A percentile compares a stretch with the other conserved stretches of the same genome.
Conservation (phyloP, 768 basidiomycete genomes). For the Porpolomopsis calyptriformis region DNA sequence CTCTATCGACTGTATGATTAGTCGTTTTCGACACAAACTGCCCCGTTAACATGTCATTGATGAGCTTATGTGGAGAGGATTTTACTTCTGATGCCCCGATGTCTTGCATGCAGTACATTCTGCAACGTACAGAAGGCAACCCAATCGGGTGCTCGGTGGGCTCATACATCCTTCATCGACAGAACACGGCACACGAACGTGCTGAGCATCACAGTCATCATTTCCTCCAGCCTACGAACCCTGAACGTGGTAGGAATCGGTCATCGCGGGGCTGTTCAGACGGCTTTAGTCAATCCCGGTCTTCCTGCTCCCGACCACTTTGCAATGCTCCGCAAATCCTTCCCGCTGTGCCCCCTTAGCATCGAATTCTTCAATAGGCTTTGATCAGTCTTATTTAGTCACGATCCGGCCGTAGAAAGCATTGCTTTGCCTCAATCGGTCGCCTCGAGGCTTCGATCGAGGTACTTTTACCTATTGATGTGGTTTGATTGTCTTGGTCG, state of each 20-base stretch:
- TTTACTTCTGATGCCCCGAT: slow-evolving; percentile 2
- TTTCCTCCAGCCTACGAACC: not conserved
- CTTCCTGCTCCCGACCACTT: not conserved
- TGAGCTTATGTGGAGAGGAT: not conserved
- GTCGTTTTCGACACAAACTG: not conserved
- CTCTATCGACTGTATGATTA: not conserved
- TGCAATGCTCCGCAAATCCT: not conserved
- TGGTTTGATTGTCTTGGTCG: not conserved
- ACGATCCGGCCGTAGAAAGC: not conserved
- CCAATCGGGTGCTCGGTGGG: not conserved
- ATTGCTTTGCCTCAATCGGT: not conserved
- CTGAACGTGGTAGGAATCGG: not conserved
- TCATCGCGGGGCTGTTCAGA: not conserved
- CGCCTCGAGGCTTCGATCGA: not conserved
- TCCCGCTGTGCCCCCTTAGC: not conserved
- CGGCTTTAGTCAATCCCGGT: not conserved
- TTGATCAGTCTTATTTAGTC: not conserved
- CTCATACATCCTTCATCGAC: too few relatives aligned
- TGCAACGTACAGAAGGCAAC: slow-evolving; percentile 1
- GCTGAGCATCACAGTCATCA: not conserved
- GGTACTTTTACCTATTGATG: not conserved
- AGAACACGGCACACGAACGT: not conserved
- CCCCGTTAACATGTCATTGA: not conserved
- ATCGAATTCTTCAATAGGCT: not conserved
- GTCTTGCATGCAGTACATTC: not conserved